Conservation (phyloP, 2,329 filamentous ascomycete species). For the Periconia sp. region DNA sequence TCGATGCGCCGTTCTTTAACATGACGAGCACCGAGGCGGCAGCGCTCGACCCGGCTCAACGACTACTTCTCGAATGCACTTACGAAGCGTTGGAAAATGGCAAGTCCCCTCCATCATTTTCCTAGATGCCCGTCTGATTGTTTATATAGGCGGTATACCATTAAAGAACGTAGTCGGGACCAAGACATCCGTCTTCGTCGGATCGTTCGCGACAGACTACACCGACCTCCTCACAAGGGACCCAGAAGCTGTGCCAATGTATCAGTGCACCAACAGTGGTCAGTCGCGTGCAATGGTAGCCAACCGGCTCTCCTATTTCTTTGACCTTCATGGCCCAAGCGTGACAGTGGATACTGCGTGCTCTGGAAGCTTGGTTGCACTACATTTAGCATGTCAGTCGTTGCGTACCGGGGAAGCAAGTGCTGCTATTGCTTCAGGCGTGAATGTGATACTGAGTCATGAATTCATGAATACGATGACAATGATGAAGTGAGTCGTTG, state of each 20-base stretch:
- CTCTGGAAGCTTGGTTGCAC: conserved; percentile 14
- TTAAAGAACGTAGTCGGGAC: conserved; percentile 1
- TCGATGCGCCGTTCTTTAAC: not conserved
- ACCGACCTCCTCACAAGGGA: not conserved
- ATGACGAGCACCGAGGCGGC: not conserved
- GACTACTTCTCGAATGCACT: not conserved
- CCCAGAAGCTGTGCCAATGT: not conserved
- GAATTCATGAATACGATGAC: not conserved
- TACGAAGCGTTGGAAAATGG: not conserved
- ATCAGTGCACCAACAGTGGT: not conserved
- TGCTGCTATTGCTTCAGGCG: not conserved
- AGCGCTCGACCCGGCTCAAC: not conserved
- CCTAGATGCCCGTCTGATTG: too few species aligned
- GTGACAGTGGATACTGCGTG: conserved; percentile 24
- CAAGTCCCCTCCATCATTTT: not conserved
- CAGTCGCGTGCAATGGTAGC: not conserved
- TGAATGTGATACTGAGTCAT: not conserved
- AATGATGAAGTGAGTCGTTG: not conserved
- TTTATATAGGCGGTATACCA: conserved; percentile 9
- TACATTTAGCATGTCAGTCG: conserved; percentile 15
- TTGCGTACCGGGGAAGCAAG: not conserved
- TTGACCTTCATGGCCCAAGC: conserved; percentile 18
- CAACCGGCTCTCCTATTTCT: conserved; percentile 17
- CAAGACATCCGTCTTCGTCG: not conserved
- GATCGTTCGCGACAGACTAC: not conserved